A percentile compares a stretch with the other conserved stretches of the same genome.
phyloP scores from a whole-genome alignment of 208 protist species.

The Acanthamoeba triangularis region DNA sequence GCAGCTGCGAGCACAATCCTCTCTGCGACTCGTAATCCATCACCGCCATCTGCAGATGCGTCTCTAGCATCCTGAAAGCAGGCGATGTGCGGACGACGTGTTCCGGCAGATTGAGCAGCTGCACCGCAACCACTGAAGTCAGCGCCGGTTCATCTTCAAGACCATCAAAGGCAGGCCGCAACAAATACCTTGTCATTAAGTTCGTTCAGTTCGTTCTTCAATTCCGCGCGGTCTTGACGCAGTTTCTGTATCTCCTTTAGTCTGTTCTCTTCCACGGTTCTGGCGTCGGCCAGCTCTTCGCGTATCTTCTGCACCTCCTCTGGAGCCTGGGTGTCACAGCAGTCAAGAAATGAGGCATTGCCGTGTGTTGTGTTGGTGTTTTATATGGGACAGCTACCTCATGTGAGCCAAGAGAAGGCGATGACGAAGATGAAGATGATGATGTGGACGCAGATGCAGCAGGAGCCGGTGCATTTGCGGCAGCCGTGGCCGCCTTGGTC shows the following conservation, averaged over 20 bases:
- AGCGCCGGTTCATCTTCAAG: background rate
- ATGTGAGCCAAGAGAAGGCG: background rate
- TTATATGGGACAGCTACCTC: background rate
- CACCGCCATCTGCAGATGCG: slow-evolving; percentile 58
- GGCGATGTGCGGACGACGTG: slow-evolving; percentile 20
- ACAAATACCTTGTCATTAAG: slow-evolving; percentile 34
- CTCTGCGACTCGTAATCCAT: slow-evolving; percentile 55
- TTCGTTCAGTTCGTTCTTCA: slow-evolving; percentile 31
- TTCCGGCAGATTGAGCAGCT: slow-evolving; percentile 48
- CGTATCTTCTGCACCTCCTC: slow-evolving; percentile 43
- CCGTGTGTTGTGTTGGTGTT: background rate
- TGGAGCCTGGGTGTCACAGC: background rate
- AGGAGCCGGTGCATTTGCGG: background rate
- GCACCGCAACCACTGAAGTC: background rate
- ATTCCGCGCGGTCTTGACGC: slow-evolving; percentile 42
- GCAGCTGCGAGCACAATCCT: slow-evolving; percentile 54
- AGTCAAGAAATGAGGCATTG: too few species aligned
- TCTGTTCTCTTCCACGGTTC: slow-evolving; percentile 20
- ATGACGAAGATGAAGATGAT: slow-evolving; percentile 8
- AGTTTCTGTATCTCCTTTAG: slow-evolving; percentile 71
- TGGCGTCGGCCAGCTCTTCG: slow-evolving; percentile 57
- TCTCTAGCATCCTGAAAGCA: background rate
- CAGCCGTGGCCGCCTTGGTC: background rate
- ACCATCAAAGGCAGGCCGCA: background rate
- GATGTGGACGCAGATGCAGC: background rate